Conservation (phyloP, 2,329 filamentous ascomycete genomes). For the Aureobasidium mangrovei region DNA sequence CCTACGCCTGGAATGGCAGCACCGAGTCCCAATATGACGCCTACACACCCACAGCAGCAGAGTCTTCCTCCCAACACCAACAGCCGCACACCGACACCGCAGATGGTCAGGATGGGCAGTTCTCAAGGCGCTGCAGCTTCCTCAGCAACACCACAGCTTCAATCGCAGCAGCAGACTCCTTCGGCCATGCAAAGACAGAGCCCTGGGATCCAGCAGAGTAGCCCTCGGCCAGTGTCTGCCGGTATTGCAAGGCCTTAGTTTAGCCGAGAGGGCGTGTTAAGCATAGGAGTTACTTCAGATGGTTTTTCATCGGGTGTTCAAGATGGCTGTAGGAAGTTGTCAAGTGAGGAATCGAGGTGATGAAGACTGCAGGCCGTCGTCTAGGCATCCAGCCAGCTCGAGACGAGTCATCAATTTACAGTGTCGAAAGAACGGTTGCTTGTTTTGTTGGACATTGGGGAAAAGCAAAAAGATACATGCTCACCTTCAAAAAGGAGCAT, state of each 20-base stretch:
- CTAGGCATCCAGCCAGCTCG: too few species aligned
- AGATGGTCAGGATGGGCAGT: slow-evolving; percentile 25
- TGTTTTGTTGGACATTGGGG: too few species aligned
- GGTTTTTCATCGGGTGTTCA: too few species aligned
- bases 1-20: slow-evolving; percentile 17
- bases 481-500: too few species aligned
- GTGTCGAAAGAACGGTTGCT: too few species aligned
- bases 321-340: too few species aligned
- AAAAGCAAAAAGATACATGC: too few species aligned
- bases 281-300: too few species aligned
- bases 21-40: slow-evolving; percentile 23
- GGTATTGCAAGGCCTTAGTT: slow-evolving; percentile 21
- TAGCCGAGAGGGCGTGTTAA: slow-evolving; percentile 15
- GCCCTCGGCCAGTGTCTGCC: slow-evolving; percentile 26
- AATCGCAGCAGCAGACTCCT: neutral
- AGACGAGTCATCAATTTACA: too few species aligned
- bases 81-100: slow-evolving; percentile 25
- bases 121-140: slow-evolving; percentile 15
- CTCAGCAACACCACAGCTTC: slow-evolving; percentile 13
- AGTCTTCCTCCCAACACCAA: slow-evolving; percentile 16
- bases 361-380: too few species aligned
- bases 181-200: slow-evolving; percentile 26
- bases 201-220: slow-evolving; percentile 22
- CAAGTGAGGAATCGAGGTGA: too few species aligned
- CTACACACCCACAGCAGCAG: slow-evolving; percentile 4